These are phyloP conservation scores for Picea mariana DNA, from an alignment of 83 land plant species.

Conservation along the genomic window DNA sequence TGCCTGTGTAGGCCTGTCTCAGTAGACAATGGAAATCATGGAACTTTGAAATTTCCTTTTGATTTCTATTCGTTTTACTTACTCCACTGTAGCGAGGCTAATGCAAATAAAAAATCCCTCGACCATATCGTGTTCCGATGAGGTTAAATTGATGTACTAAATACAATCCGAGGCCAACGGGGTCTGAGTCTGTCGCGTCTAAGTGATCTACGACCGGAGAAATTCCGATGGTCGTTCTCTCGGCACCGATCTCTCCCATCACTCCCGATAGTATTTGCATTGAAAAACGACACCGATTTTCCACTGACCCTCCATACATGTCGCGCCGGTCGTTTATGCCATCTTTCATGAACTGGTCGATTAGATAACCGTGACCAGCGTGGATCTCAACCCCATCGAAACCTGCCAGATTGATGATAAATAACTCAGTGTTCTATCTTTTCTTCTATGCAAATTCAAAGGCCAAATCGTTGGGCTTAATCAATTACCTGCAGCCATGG, in stretches of 20 bases:
- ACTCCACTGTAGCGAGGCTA: slow-evolving; percentile 13
- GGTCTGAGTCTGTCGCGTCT: slow-evolving; percentile 20
- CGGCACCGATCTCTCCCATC: slow-evolving; percentile 29
- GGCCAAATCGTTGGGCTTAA: slow-evolving; percentile 3
- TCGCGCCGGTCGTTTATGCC: slow-evolving; percentile 31
- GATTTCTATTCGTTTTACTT: no score
- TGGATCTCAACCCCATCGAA: slow-evolving; percentile 43
- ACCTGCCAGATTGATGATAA: slow-evolving; percentile 12
- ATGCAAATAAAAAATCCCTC: no score
- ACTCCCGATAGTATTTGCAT: slow-evolving; percentile 26
- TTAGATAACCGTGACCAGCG: slow-evolving; percentile 39
- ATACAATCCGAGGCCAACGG: no score
- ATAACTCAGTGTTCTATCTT: no score
- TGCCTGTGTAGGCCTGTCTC: slow-evolving; percentile 1
- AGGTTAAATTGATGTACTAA: no score
- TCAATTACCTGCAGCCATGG: slow-evolving; percentile 16
- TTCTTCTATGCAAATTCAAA: no score
- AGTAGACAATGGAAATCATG: not conserved
- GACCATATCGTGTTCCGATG: no score
- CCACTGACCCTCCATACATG: slow-evolving; percentile 34
- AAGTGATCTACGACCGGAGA: slow-evolving; percentile 26
- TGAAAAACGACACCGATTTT: slow-evolving; percentile 36
- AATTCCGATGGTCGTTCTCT: slow-evolving; percentile 21
- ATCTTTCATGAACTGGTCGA: slow-evolving; percentile 48
- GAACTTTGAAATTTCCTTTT: no score